Evolutionary conservation across 2,329 filamentous ascomycete species (phyloP), one percentile per base, ranked within the genome.

Genomic region (Cadophora malorum): DNA sequence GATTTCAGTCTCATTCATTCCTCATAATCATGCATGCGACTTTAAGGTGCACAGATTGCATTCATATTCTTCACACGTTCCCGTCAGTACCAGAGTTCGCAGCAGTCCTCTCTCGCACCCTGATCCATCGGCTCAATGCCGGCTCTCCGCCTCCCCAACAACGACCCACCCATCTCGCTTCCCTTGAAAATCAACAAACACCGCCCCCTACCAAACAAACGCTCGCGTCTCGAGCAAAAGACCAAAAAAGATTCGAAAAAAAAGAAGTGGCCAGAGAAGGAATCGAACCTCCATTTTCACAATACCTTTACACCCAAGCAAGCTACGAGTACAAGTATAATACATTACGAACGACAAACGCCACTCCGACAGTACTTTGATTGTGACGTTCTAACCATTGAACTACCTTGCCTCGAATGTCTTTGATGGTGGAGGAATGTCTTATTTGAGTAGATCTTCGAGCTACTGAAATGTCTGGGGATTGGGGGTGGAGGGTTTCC

Each of bases 361-460:
- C 52, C 16, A 62, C 49, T 19, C 38, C 38, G 16, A 23, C 38
- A 33, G 28, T 10, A 50, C 28, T 25, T 19, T 41, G 23, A 5
- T n/a, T 49, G 45, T 62, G 59, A 62, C 23, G 25, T 62, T 47
- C 59, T 62, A 45, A 45, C 59, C 59, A 62, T 62, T 62, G 59
- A 47, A 62, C 59, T 62, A 62, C 41, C 16, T 41, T 23, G 28
- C 45, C 59, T 19, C 25, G 9, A 21, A 21, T 9, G 23, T 12
- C 3, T 23, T 45, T 38, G 19, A 14, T 38, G 33, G 21, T 59
- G n/a, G n/a, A 49, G 45, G 9, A 49, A 49, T 21, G 19, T 49
- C 12, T 19, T 41, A 41, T 41, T 45, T 19, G 33, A 2, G 10
- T 38, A 25, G 21, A n/a, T 31, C 14, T 4, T 5, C 4, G 33